Percentiles rank a stretch among this genome's conserved stretches.
phyloP scores from a whole-genome alignment of 1,139 yeast genomes.

The Candida dubliniensis region DNA sequence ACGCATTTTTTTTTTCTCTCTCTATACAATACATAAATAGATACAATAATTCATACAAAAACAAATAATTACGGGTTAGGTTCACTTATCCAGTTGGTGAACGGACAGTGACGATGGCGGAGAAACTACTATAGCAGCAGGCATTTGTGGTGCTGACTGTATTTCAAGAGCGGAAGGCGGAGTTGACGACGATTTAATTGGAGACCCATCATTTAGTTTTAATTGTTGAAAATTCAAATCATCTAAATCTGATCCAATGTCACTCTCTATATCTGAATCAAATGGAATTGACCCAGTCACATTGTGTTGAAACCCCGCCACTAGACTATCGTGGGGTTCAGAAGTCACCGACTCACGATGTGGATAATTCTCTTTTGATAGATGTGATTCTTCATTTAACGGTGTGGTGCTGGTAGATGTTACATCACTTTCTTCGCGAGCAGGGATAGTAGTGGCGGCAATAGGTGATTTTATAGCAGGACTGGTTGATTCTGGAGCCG shows the following conservation, averaged over 20 bases:
- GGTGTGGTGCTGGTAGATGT: constrained; percentile 23
- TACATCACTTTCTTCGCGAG: constrained; percentile 12
- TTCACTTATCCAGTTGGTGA: not conserved
- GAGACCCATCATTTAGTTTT: constrained; percentile 9
- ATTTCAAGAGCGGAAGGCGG: not conserved
- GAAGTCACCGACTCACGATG: constrained; percentile 10
- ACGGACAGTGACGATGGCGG: not conserved
- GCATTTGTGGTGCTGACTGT: not conserved
- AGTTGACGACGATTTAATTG: constrained; percentile 6
- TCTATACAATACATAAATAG: no score
- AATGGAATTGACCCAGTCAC: constrained; percentile 22
- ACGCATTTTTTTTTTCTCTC: no score
- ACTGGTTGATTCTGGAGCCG: constrained; percentile 5
- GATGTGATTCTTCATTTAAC: constrained; percentile 6
- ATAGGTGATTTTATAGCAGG: constrained; percentile 1
- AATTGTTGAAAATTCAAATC: constrained; percentile 14
- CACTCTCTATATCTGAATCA: constrained; percentile 32
- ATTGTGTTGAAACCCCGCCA: constrained; percentile 34
- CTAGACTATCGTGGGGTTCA: constrained; percentile 10
- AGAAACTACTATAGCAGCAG: not conserved
- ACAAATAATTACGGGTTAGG: no score
- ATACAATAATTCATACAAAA: no score
- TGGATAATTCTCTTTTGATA: constrained; percentile 2
- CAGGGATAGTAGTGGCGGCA: no score
- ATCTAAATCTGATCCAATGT: constrained; percentile 15